Conservation (phyloP, 768 basidiomycete genomes). For the Lentinula sp. region DNA sequence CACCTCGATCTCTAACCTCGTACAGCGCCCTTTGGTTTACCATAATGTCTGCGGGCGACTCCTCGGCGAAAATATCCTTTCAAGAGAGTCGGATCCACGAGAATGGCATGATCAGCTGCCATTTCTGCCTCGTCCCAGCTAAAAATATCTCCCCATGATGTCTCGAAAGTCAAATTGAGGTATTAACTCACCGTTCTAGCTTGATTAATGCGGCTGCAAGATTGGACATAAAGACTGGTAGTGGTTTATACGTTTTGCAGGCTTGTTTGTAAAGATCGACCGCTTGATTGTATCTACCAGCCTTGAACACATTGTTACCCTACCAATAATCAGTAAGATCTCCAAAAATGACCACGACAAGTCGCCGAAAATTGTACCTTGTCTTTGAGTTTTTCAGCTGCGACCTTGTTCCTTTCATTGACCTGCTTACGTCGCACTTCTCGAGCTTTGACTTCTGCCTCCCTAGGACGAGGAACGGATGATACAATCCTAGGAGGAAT, state of each 20-base stretch:
- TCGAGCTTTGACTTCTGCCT: slow-evolving; percentile 9
- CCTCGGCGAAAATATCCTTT: slow-evolving; percentile 1
- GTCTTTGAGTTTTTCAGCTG: slow-evolving; percentile 7
- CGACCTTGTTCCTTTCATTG: neutral
- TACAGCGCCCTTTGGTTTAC: neutral
- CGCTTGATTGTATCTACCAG: neutral
- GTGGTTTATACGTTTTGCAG: neutral
- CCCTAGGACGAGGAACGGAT: neutral
- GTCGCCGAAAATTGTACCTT: neutral
- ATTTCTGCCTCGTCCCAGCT: neutral
- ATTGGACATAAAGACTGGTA: neutral
- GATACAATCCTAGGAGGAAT: neutral
- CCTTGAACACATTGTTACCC: neutral
- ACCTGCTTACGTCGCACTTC: slow-evolving; percentile 6
- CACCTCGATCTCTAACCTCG: neutral
- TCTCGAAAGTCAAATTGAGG: neutral
- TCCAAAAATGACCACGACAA: neutral
- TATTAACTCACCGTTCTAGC: neutral
- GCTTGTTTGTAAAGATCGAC: neutral
- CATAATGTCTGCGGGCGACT: neutral
- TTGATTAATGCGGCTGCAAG: neutral
- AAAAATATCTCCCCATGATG: too few species aligned
- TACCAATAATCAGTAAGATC: neutral
- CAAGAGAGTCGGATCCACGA: neutral
- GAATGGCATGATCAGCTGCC: neutral